Evolutionary conservation across 305 asterid genomes (phyloP), one percentile per base, ranked within the genome.

Genomic region (Fraxinus nigra): DNA sequence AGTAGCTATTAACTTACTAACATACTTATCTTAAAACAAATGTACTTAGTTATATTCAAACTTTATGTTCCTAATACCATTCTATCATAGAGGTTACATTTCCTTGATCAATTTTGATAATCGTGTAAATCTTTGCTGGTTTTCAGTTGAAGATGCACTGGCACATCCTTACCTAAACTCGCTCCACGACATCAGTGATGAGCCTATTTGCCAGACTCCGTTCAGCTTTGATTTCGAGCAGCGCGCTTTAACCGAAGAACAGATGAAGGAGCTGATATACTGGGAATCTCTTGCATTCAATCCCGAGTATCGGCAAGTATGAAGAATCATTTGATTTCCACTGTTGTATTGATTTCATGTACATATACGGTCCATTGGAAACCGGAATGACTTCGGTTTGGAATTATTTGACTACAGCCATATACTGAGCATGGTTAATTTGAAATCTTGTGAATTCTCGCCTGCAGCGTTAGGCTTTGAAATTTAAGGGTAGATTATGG

Each of bases 201-300:
- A 46, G 56, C 56, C 56, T 46, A 46, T 46, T 46, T 46, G 56
- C 56, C 18, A 0, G 18, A 46, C 56, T 13, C 56, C 18, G 0
- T 46, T 46, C 56, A 91, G 83, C 92, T 95, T 95, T 24, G 98
- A 93, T 92, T 93, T 95, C 35, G 98, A 95, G 86, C 97, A 95
- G 84, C 98, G 92, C 22, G 98, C 98, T 0, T 81, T 95, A 89
- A 87, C 90, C 2, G 98, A 93, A 86, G 98, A 95, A 79, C 98
- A 93, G 88, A 95, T 95, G 98, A 95, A 90, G 91, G 98, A 95
- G 91, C 93, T 95, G 73, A 95, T 95, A 61, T 93, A 93, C 87
- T 84, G 88, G 87, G 98, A 95, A 86, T 85, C 98, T 38, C 87
- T 93, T 22, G 98, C 98, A 80, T 92, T 93, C 87, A 95, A 95